These are phyloP conservation scores for Geotrichum restrictum DNA, from an alignment of 1,139 yeast genomes.

Conservation along the genomic window DNA sequence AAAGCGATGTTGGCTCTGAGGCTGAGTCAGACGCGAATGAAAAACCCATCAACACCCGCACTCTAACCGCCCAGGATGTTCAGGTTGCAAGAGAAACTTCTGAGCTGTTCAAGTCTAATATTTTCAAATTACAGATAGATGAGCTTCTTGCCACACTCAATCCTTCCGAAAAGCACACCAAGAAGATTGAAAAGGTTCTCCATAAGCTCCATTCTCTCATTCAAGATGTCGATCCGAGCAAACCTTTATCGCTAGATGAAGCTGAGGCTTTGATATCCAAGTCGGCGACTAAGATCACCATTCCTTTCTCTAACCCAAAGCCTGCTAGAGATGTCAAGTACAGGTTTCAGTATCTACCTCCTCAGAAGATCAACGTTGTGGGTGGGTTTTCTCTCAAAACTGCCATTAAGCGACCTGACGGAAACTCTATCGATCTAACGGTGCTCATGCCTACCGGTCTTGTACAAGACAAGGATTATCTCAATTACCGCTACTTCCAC, in stretches of 20 bases:
- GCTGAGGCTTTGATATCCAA: slow-evolving; percentile 46
- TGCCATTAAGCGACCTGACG: slow-evolving; percentile 60
- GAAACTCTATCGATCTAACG: slow-evolving; percentile 69
- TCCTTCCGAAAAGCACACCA: slow-evolving; percentile 63
- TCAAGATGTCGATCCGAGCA: slow-evolving; percentile 55
- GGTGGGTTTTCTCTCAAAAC: slow-evolving; percentile 90
- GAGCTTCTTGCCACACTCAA: slow-evolving; percentile 77
- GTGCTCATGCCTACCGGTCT: slow-evolving; percentile 73
- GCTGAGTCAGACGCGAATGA: slow-evolving; percentile 27
- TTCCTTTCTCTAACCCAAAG: slow-evolving; percentile 89
- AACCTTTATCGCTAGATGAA: slow-evolving; percentile 53
- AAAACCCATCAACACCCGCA: slow-evolving; percentile 30
- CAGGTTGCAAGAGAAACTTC: slow-evolving; percentile 92
- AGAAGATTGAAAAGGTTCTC: slow-evolving; percentile 68
- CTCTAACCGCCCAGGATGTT: slow-evolving; percentile 68
- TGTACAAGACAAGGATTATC: slow-evolving; percentile 81
- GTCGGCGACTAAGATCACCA: slow-evolving; percentile 50
- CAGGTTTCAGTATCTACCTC: slow-evolving; percentile 65
- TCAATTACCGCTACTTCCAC: slow-evolving; percentile 84
- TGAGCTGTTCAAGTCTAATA: slow-evolving; percentile 87
- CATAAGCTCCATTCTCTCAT: slow-evolving; percentile 72
- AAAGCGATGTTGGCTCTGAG: slow-evolving; percentile 10
- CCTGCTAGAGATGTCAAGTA: slow-evolving; percentile 65
- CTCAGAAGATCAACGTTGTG: slow-evolving; percentile 70
- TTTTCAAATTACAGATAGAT: slow-evolving; percentile 90